A percentile compares a stretch with the other conserved stretches of the same genome.
These are phyloP conservation scores for Thielaviopsis euricoi DNA, from an alignment of 2,329 filamentous ascomycete genomes.

Conservation along the genomic window DNA sequence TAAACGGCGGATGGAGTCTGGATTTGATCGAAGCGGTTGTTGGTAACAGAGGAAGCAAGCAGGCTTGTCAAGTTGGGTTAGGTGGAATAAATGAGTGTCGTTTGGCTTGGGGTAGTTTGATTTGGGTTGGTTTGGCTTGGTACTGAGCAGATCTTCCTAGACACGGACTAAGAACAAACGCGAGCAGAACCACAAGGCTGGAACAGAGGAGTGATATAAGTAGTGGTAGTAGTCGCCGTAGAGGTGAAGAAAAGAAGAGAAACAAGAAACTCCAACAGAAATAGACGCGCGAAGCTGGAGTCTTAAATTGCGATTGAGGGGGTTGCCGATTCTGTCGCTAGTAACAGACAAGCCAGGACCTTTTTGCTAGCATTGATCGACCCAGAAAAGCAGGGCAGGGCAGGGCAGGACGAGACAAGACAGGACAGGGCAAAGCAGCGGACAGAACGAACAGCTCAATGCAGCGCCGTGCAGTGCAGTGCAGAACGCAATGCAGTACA, in stretches of 20 bases:
- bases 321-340: not conserved
- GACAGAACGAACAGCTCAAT: not conserved
- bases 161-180: not conserved
- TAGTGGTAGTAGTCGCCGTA: too few species aligned
- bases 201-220: not conserved
- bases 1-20: not conserved
- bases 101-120: not conserved
- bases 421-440: not conserved
- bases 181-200: not conserved
- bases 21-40: not conserved
- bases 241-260: not conserved
- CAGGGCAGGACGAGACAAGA: not conserved
- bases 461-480: not conserved
- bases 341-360: not conserved
- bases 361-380: not conserved
- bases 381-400: not conserved
- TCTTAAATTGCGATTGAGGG: not conserved
- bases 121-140: not conserved
- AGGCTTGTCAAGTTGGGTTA: not conserved
- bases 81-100: not conserved
- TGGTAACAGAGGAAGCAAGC: not conserved
- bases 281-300: not conserved
- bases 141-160: not conserved
- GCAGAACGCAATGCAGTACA: not conserved
- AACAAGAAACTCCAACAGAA: not conserved